These are phyloP conservation scores for Marasmius oreades DNA, from an alignment of 1,284 basidiomycete genomes.

Conservation along the genomic window DNA sequence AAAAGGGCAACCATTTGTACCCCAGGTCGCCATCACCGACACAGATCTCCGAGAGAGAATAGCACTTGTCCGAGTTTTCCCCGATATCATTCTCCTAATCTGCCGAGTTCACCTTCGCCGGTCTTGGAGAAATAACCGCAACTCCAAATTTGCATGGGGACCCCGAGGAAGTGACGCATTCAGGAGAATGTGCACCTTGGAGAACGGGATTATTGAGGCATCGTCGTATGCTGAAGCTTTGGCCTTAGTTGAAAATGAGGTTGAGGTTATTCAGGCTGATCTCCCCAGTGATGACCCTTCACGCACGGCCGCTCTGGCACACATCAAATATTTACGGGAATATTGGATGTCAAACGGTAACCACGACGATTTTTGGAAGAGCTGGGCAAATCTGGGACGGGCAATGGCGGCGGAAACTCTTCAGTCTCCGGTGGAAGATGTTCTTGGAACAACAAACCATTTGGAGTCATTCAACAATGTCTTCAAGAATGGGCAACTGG, in stretches of 20 bases:
- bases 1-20: constrained; percentile 13
- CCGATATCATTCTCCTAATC: too few species aligned
- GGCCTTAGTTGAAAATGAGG: neutral
- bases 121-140: too few species aligned
- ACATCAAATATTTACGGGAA: constrained; percentile 10
- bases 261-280: neutral
- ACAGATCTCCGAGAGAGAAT: constrained; percentile 22
- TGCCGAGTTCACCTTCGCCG: too few species aligned
- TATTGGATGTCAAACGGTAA: constrained; percentile 9
- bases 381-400: constrained; percentile 15
- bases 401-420: constrained; percentile 2
- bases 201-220: neutral
- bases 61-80: too few species aligned
- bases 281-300: neutral
- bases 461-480: constrained; percentile 36
- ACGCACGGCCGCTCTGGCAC: neutral
- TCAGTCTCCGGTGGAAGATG: constrained; percentile 20
- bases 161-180: neutral
- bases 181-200: neutral
- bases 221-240: neutral
- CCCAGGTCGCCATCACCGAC: constrained; percentile 21
- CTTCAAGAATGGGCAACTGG: constrained; percentile 30
- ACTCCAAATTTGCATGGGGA: too few species aligned
- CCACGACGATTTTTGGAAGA: constrained; percentile 10
- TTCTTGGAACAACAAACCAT: constrained; percentile 37